phyloP scores from a whole-genome alignment of 495 filamentous ascomycete genomes.

The Mycothermus thermophilus region DNA sequence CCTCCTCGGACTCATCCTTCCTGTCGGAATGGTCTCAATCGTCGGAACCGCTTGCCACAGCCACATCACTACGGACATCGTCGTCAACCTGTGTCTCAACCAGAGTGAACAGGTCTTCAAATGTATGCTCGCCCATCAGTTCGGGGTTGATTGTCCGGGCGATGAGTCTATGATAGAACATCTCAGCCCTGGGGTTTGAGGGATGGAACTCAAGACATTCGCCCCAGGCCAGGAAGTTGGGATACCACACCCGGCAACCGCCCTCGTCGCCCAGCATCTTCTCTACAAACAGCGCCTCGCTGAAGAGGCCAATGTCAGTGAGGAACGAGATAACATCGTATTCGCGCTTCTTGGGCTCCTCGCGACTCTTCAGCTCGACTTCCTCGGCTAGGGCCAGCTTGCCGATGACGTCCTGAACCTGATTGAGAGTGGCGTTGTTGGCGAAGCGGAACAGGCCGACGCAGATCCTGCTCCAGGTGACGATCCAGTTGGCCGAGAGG shows the following conservation, averaged over 20 bases:
- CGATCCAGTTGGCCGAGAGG: constrained; percentile 1
- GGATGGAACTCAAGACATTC: no score
- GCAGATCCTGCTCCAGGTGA: constrained; percentile 8
- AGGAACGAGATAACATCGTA: not conserved
- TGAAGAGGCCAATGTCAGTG: not conserved
- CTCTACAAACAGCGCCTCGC: not conserved
- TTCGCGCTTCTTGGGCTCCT: not conserved
- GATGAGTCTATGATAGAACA: no score
- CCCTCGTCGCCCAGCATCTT: not conserved
- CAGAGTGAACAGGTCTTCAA: no score
- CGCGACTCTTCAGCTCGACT: not conserved
- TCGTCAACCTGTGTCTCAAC: no score
- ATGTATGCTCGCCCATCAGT: no score
- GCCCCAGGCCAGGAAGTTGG: no score
- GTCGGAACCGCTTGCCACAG: no score
- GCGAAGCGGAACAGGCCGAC: constrained; percentile 8
- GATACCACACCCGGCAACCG: not conserved
- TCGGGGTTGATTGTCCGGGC: no score
- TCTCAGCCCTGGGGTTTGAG: no score
- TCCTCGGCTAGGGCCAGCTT: constrained; percentile 7
- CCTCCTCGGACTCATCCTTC: no score
- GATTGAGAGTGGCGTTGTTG: not conserved
- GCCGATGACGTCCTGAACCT: constrained; percentile 1
- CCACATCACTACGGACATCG: no score
- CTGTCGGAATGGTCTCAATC: no score